These are phyloP conservation scores for Venturia aucupariae DNA, from an alignment of 2,329 filamentous ascomycete species.

Conservation along the genomic window DNA sequence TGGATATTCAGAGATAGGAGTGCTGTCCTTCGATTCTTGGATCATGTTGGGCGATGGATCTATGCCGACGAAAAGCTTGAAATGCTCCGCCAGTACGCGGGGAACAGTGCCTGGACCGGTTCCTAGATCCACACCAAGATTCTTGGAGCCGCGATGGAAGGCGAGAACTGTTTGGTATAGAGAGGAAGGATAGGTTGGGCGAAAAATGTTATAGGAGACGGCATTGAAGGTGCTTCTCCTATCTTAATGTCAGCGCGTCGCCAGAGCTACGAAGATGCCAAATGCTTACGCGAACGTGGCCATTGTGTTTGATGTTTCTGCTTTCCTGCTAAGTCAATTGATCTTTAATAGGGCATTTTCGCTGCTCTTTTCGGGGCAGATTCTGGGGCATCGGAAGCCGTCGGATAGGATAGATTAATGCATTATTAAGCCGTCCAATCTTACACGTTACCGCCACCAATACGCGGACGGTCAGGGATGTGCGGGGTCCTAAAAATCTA, in stretches of 20 bases:
- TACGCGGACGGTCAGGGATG: too few species aligned
- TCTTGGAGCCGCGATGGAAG: constrained; percentile 40
- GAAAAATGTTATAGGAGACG: constrained; percentile 49
- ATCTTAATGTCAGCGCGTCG: background rate
- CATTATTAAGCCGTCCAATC: too few species aligned
- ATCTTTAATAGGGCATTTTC: too few species aligned
- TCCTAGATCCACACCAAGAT: constrained; percentile 48
- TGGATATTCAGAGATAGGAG: constrained; percentile 20
- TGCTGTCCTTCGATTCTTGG: constrained; percentile 23
- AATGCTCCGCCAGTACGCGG: constrained; percentile 44
- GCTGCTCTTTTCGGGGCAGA: too few species aligned
- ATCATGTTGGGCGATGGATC: constrained; percentile 52
- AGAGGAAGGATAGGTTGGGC: constrained; percentile 48
- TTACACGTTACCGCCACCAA: too few species aligned
- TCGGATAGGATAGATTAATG: too few species aligned
- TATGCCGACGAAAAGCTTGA: constrained; percentile 42
- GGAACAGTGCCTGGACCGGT: constrained; percentile 53
- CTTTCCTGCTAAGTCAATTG: background rate
- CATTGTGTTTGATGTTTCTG: background rate
- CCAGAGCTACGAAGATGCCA: background rate
- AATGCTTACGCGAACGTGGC: constrained; percentile 9
- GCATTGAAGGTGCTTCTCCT: constrained; percentile 38
- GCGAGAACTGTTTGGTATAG: constrained; percentile 46
- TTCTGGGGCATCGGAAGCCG: too few species aligned
- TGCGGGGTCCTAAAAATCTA: too few species aligned